Evolutionary conservation across 768 basidiomycete species (phyloP).

Genomic region (Hysterangium stoloniferum): DNA sequence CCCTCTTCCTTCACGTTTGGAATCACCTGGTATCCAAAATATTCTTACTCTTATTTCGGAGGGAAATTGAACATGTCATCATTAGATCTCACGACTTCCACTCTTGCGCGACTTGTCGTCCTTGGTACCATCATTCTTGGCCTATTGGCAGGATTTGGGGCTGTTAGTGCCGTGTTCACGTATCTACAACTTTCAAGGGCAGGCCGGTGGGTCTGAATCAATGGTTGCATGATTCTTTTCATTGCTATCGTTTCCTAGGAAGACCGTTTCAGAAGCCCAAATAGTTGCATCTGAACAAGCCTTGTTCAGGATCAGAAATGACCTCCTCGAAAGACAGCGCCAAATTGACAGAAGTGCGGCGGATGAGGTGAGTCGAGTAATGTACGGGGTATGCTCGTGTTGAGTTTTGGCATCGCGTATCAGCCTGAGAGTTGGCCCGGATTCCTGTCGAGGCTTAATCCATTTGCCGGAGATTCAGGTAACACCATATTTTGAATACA

Average conservation of each 20-base stretch:
- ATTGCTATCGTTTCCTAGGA: background rate
- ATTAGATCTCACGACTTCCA: constrained; percentile 36
- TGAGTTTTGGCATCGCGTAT: too few relatives aligned
- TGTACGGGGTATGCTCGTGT: too few relatives aligned
- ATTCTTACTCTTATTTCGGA: background rate
- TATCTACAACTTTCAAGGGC: constrained; percentile 6
- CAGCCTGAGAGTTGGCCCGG: background rate
- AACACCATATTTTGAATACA: background rate
- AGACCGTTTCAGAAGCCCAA: constrained; percentile 14
- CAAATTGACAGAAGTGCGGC: constrained; percentile 10
- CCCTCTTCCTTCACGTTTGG: constrained; percentile 42
- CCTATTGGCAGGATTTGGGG: constrained; percentile 71
- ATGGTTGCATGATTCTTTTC: background rate
- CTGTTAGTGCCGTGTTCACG: constrained; percentile 28
- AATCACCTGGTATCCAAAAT: constrained; percentile 1
- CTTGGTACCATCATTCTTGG: constrained; percentile 77
- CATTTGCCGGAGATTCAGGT: constrained; percentile 10
- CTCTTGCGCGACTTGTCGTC: constrained; percentile 59
- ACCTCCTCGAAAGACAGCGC: constrained; percentile 14
- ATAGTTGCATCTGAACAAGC: constrained; percentile 15
- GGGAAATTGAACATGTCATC: constrained; percentile 11
- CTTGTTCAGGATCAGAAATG: constrained; percentile 15
- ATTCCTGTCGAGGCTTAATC: constrained; percentile 7
- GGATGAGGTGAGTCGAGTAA: background rate
- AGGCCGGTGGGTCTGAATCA: background rate